phyloP scores from a whole-genome alignment of 306 rosid species.

The Lathyrus tuberosus region DNA sequence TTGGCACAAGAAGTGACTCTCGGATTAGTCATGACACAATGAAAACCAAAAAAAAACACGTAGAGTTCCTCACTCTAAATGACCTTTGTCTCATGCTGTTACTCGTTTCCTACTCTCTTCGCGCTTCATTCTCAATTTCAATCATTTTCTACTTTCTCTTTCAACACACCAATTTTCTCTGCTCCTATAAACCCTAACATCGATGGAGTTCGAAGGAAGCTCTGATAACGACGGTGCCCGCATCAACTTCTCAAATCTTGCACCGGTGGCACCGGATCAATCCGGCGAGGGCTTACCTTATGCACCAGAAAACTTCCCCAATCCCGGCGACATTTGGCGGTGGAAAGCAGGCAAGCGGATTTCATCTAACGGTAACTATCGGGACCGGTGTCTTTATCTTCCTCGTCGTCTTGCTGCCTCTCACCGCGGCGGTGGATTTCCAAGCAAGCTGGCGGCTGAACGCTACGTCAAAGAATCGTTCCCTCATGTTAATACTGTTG shows the following conservation, averaged over 20 bases:
- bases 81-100: no score
- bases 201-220: neutral
- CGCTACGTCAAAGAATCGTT: slow-evolving; percentile 50
- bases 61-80: no score
- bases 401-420: slow-evolving; percentile 45
- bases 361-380: slow-evolving; percentile 55
- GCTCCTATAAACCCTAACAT: neutral
- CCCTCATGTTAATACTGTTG: slow-evolving; percentile 48
- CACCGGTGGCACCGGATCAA: slow-evolving; percentile 51
- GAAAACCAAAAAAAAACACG: no score
- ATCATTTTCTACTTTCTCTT: no score
- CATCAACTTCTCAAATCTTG: slow-evolving; percentile 20
- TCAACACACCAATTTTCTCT: no score
- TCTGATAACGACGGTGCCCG: neutral
- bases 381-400: slow-evolving; percentile 69
- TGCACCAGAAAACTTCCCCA: slow-evolving; percentile 59
- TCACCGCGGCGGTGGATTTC: slow-evolving; percentile 37
- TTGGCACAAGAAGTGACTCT: no score
- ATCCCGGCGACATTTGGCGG: slow-evolving; percentile 44
- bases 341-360: slow-evolving; percentile 75
- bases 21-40: no score
- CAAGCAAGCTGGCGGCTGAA: slow-evolving; percentile 70
- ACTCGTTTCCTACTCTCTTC: no score
- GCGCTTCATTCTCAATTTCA: no score
- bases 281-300: slow-evolving; percentile 74